Conservation (phyloP, 306 rosid genomes). For the Dryas octopetala region DNA sequence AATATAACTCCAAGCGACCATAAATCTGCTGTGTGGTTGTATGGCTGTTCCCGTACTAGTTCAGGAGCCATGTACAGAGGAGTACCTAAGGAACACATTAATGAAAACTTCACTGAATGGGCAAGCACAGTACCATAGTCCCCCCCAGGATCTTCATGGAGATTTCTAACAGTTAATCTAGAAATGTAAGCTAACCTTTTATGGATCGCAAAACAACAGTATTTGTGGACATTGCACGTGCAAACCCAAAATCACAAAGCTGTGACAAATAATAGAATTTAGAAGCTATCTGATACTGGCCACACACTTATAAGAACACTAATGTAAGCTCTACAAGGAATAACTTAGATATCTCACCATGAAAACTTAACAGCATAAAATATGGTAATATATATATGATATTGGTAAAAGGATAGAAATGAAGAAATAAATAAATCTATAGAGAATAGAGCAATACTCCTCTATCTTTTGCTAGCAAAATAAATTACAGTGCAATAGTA, state of each 20-base stretch:
- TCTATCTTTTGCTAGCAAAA: no score
- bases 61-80: constrained; percentile 99
- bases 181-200: constrained; percentile 60
- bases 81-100: constrained; percentile 59
- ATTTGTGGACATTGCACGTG: constrained; percentile 98
- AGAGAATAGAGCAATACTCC: no score
- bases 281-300: constrained; percentile 3
- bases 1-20: constrained; percentile 99
- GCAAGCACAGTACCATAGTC: constrained; percentile 6
- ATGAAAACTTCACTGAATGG: constrained; percentile 1
- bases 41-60: constrained; percentile 94
- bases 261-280: constrained; percentile 32
- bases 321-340: background rate
- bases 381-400: background rate
- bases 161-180: constrained; percentile 16
- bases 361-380: background rate
- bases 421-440: no score
- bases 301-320: background rate
- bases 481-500: background rate
- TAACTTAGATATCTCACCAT: background rate
- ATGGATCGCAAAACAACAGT: constrained; percentile 96
- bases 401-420: background rate
- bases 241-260: constrained; percentile 99
- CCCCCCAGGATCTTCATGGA: constrained; percentile 10
- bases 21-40: constrained; percentile 92